Base-by-base conservation (phyloP, 129 eudicot species). In the Tanacetum coccineum region DNA sequence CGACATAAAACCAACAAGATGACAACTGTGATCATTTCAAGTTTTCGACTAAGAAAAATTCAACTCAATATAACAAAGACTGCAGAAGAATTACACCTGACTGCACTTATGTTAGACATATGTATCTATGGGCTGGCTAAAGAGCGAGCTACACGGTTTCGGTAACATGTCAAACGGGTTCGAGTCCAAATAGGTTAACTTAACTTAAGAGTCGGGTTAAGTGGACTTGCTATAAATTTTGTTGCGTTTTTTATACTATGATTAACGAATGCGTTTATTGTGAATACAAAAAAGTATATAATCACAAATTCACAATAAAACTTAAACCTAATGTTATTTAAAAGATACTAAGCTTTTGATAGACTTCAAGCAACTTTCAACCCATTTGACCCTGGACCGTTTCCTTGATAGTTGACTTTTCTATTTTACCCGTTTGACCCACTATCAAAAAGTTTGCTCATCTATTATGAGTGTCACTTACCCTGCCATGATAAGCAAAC, bases 401-500 rank as follows among this genome's bases (percentile, higher is more conserved):
- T 54, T 54, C 59, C 59, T 19, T 20, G 0, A 1, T 1, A 59
- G 17, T 19, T 70, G 22, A 22, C n/a, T 68, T 40, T 15, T 39
- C 20, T 42, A 20, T 21, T 69, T 56, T 26, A 25, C 22, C 56
- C 13, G 22, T 18, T 18, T 17, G 15, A 13, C 64, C 64, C 21
- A 26, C 21, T 15, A 0, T 9, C 25, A 62, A 39, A 49, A 15
- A 39, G 18, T 9, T 15, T 18, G 21, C 67, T 30, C 67, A 60
- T 11, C 51, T 22, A 71, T 55, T 20, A 59, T 52, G 55, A 30
- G 59, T 22, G 59, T 58, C 22, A 55, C 70, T 62, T 72, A 89
- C 99, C 91, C 78, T 85, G 50, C 89, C 73, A 54, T 87, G 80
- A 61, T 89, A 93, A 69, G 99, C 99, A 83, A 74, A 89, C 79